phyloP scores from a whole-genome alignment of 1,139 yeast species.

The Candida sp. region DNA sequence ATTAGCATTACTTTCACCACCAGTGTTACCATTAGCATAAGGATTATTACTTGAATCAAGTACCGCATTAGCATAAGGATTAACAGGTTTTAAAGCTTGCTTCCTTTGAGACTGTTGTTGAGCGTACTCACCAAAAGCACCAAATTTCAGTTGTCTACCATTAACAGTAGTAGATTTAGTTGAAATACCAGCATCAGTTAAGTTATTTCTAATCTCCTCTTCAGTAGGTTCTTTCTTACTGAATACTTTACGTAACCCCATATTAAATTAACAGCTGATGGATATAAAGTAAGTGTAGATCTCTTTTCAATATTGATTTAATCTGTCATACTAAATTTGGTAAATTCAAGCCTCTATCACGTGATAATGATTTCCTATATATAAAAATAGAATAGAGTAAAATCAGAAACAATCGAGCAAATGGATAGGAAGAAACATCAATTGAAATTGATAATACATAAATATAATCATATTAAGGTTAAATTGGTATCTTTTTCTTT shows the following conservation, averaged over 20 bases:
- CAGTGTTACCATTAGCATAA: conserved; percentile 21
- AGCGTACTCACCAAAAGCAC: conserved; percentile 64
- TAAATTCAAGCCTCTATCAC: too few species aligned
- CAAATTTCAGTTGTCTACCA: conserved; percentile 51
- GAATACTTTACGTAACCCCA: conserved; percentile 54
- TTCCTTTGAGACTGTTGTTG: conserved; percentile 39
- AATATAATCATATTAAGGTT: too few species aligned
- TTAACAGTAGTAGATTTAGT: conserved; percentile 36
- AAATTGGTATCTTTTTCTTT: too few species aligned
- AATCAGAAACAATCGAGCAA: too few species aligned
- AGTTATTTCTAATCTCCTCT: conserved; percentile 47
- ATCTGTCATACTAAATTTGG: too few species aligned
- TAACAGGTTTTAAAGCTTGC: conserved; percentile 46
- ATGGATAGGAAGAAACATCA: too few species aligned
- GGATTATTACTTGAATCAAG: conserved; percentile 19
- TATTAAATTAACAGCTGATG: too few species aligned
- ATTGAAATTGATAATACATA: too few species aligned
- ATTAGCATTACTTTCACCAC: conserved; percentile 8
- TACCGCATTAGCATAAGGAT: conserved; percentile 40
- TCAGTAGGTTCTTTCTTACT: conserved; percentile 62
- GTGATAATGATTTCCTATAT: too few species aligned
- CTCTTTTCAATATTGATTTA: too few species aligned
- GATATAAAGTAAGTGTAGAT: too few species aligned
- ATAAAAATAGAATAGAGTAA: too few species aligned
- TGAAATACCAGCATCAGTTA: conserved; percentile 52